phyloP scores from a whole-genome alignment of 1,139 yeast species.

The Diutina ranongensis region DNA sequence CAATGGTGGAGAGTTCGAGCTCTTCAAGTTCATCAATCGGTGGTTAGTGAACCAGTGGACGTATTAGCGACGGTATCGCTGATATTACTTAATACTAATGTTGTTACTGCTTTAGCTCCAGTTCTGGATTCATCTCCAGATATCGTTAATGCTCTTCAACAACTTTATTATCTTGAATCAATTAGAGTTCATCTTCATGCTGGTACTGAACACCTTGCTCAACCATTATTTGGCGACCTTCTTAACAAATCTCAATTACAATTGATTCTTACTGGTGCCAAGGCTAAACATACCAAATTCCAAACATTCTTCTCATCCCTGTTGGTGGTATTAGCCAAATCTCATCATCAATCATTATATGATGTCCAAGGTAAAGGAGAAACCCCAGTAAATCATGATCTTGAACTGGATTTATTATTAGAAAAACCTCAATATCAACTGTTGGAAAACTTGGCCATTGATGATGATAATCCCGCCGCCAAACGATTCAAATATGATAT shows the following conservation, averaged over 20 bases:
- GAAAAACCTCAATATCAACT: slow-evolving; percentile 65
- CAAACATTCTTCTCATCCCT: slow-evolving; percentile 65
- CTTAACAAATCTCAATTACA: slow-evolving; percentile 47
- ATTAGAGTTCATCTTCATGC: slow-evolving; percentile 54
- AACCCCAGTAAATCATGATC: slow-evolving; percentile 43
- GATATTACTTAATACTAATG: slow-evolving; percentile 22
- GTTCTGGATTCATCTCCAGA: slow-evolving; percentile 15
- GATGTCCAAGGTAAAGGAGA: slow-evolving; percentile 13
- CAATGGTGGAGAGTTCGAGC: slow-evolving; percentile 71
- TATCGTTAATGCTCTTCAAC: slow-evolving; percentile 26
- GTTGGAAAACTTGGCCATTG: slow-evolving; percentile 37
- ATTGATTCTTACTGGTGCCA: slow-evolving; percentile 72
- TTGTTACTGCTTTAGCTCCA: slow-evolving; percentile 21
- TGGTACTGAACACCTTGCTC: slow-evolving; percentile 45
- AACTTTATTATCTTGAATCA: slow-evolving; percentile 49
- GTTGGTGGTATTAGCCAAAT: slow-evolving; percentile 65
- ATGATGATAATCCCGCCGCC: slow-evolving; percentile 16
- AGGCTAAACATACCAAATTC: slow-evolving; percentile 77
- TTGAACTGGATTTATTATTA: slow-evolving; percentile 69
- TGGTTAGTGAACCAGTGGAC: slow-evolving; percentile 48
- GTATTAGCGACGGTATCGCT: slow-evolving; percentile 31
- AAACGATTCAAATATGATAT: slow-evolving; percentile 35
- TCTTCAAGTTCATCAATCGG: slow-evolving; percentile 47
- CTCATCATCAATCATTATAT: slow-evolving; percentile 16
- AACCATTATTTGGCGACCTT: slow-evolving; percentile 41